Conservation (phyloP, 1,284 basidiomycete genomes). For the Cutaneotrichosporon dermatis region DNA sequence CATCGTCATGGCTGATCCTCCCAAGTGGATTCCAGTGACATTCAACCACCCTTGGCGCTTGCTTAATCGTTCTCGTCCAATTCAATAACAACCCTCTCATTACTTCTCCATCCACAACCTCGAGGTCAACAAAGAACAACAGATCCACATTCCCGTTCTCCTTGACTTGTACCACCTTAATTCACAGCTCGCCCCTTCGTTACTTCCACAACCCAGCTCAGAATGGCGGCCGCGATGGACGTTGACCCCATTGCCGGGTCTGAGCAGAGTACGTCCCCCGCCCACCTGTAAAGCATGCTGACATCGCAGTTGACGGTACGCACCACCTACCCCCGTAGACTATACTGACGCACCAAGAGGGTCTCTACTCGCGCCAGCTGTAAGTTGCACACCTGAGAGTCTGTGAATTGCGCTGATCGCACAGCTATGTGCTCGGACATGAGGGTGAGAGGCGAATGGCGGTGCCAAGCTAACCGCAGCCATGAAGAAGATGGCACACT, state of each 20-base stretch:
- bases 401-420: not conserved
- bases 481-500: conserved; percentile 98
- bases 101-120: not conserved
- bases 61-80: too few species aligned
- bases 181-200: not conserved
- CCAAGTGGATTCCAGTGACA: too few species aligned
- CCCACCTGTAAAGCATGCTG: not conserved
- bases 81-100: not conserved
- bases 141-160: not conserved
- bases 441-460: conserved; percentile 60
- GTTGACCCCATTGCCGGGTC: conserved; percentile 34
- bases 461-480: conserved; percentile 54
- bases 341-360: conserved; percentile 54
- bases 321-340: conserved; percentile 1
- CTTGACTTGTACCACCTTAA: not conserved
- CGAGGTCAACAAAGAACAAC: not conserved
- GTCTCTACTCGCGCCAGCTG: conserved; percentile 93
- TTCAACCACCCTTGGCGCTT: too few species aligned
- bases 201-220: conserved; percentile 1
- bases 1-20: not conserved
- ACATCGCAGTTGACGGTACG: conserved; percentile 40
- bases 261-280: conserved; percentile 32
- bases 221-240: conserved; percentile 45
- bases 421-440: conserved; percentile 89
- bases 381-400: conserved; percentile 35